These are phyloP conservation scores for Trametes meyenii DNA, from an alignment of 768 basidiomycete species.

Conservation along the genomic window DNA sequence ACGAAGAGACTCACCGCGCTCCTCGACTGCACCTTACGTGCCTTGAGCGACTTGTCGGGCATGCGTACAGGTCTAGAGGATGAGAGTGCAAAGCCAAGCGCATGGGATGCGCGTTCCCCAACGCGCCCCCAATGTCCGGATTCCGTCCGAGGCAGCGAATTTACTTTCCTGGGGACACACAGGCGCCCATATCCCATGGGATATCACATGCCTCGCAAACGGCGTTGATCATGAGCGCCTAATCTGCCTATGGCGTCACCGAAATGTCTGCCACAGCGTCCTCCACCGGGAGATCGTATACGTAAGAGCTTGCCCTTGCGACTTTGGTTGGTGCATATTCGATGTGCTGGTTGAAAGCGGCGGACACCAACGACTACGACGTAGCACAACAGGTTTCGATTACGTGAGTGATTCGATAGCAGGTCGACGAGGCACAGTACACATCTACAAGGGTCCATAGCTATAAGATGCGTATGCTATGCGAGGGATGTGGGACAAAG, in stretches of 20 bases:
- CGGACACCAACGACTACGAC: not conserved
- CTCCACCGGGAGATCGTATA: too few species aligned
- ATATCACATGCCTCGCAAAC: slow-evolving; percentile 5
- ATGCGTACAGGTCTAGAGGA: not conserved
- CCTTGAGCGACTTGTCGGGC: not conserved
- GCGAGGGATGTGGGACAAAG: slow-evolving; percentile 20
- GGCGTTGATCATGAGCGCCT: too few species aligned
- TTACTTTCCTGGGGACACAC: slow-evolving; percentile 5
- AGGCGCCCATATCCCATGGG: slow-evolving; percentile 7
- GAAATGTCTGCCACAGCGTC: too few species aligned
- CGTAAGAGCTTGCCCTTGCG: too few species aligned
- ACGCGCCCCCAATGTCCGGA: not conserved
- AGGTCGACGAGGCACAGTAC: slow-evolving; percentile 18
- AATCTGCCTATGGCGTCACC: not conserved
- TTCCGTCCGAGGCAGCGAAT: not conserved
- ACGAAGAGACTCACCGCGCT: slow-evolving; percentile 2
- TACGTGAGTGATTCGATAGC: slow-evolving; percentile 20
- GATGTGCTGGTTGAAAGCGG: too few species aligned
- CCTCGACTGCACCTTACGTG: not conserved
- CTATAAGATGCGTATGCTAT: slow-evolving; percentile 22
- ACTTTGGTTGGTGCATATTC: too few species aligned
- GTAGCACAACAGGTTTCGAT: not conserved
- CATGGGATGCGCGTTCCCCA: not conserved
- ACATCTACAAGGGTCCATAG: slow-evolving; percentile 21
- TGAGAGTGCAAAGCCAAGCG: not conserved